A percentile compares a stretch with the other conserved stretches of the same genome.
Evolutionary conservation across 164 flowering plant species (phyloP).

Genomic region (Nelumbo lutea): DNA sequence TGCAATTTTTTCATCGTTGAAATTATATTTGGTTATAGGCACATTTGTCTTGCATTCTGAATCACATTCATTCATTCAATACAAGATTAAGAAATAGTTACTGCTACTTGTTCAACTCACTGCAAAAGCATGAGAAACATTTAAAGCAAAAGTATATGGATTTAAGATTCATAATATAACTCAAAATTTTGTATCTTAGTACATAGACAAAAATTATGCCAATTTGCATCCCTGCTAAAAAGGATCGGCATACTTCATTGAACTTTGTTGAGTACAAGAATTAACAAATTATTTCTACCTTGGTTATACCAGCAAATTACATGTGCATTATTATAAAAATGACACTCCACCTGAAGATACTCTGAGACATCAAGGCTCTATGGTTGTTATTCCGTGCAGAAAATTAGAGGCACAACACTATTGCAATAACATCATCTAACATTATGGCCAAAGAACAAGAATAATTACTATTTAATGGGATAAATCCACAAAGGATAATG

Average conservation of each 20-base stretch:
- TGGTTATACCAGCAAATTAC: no score
- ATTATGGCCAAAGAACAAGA: neutral
- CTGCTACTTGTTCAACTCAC: conserved; percentile 6
- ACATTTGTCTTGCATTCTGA: neutral
- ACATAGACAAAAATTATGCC: neutral
- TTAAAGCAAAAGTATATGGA: neutral
- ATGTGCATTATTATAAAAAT: no score
- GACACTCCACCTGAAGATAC: neutral
- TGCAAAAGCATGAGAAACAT: neutral
- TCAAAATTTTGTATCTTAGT: neutral
- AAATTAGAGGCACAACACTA: neutral
- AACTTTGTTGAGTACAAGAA: neutral
- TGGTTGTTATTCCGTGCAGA: neutral
- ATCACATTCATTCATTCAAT: neutral
- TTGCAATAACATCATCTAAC: neutral
- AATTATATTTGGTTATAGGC: neutral
- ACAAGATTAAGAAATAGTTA: neutral
- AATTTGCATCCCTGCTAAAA: neutral
- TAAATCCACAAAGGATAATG: neutral
- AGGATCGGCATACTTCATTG: neutral
- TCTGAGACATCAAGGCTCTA: neutral
- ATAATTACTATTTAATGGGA: neutral
- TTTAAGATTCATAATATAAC: neutral
- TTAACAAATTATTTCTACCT: neutral
- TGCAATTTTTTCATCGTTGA: conserved; percentile 1